Evolutionary conservation across 2,329 filamentous ascomycete genomes (phyloP).

Genomic region (Ceratocystis destructans): DNA sequence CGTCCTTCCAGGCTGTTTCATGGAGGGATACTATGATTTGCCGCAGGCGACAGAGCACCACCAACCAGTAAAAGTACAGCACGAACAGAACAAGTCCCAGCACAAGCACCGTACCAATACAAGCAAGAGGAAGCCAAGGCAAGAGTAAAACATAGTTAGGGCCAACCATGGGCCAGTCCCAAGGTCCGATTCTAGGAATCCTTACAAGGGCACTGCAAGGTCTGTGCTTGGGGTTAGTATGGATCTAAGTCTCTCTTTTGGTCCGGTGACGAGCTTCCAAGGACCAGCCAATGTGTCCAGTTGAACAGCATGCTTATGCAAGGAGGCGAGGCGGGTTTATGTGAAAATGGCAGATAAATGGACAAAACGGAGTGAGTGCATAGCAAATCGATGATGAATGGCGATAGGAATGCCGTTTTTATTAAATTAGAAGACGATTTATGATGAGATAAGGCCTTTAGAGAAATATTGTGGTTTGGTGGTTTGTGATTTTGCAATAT

Average conservation of each 20-base stretch:
- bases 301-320: not conserved
- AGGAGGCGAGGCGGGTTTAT: too few species aligned
- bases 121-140: too few species aligned
- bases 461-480: too few species aligned
- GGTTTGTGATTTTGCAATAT: too few species aligned
- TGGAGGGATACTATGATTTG: not conserved
- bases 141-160: too few species aligned
- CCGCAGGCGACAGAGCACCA: not conserved
- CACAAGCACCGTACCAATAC: too few species aligned
- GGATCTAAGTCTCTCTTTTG: not conserved
- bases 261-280: not conserved
- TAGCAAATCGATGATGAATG: too few species aligned
- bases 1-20: slow-evolving; percentile 3
- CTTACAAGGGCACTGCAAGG: not conserved
- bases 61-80: not conserved
- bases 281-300: not conserved
- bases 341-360: too few species aligned
- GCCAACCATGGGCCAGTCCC: not conserved
- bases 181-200: not conserved
- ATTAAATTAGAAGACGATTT: too few species aligned
- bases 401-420: too few species aligned
- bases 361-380: too few species aligned
- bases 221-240: not conserved
- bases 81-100: not conserved
- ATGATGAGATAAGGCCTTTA: too few species aligned